These are phyloP conservation scores for Podospora anserina DNA, from an alignment of 495 filamentous ascomycete species.

Conservation along the genomic window DNA sequence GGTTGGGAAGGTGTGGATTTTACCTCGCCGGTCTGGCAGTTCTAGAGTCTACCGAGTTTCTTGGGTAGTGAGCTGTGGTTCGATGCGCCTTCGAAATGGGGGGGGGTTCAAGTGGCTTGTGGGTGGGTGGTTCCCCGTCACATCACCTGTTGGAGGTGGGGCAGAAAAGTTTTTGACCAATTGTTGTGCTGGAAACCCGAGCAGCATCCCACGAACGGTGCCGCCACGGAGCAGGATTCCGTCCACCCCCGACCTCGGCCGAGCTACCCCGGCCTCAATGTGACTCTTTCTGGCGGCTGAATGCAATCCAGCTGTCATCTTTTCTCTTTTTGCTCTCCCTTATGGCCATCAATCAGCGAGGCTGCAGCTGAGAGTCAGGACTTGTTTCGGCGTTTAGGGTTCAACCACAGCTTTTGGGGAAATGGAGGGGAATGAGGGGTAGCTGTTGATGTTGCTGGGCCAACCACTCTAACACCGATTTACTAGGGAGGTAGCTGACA, in stretches of 20 bases:
- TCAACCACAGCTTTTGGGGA: neutral
- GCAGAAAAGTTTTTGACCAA: conserved; percentile 14
- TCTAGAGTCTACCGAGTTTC: conserved; percentile 5
- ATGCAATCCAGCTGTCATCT: conserved; percentile 1
- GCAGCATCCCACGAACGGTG: neutral
- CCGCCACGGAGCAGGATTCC: conserved; percentile 14
- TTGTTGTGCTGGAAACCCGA: neutral
- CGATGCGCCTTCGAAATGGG: neutral
- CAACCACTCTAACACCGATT: neutral
- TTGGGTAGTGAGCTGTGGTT: neutral
- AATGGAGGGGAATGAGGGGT: neutral
- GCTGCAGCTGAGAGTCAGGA: neutral
- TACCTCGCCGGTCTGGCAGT: neutral
- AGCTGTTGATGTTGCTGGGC: neutral
- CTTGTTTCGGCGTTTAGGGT: neutral
- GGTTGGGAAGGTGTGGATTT: neutral
- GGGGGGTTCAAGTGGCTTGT: neutral
- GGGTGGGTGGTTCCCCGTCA: neutral
- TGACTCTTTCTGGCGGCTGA: neutral
- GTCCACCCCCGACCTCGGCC: conserved; percentile 20
- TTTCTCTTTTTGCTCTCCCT: neutral
- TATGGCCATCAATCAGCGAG: neutral
- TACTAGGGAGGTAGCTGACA: neutral
- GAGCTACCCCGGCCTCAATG: conserved; percentile 9
- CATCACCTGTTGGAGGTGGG: conserved; percentile 7